phyloP scores from a whole-genome alignment of 345 rosid genomes.

The Turnera subulata region DNA sequence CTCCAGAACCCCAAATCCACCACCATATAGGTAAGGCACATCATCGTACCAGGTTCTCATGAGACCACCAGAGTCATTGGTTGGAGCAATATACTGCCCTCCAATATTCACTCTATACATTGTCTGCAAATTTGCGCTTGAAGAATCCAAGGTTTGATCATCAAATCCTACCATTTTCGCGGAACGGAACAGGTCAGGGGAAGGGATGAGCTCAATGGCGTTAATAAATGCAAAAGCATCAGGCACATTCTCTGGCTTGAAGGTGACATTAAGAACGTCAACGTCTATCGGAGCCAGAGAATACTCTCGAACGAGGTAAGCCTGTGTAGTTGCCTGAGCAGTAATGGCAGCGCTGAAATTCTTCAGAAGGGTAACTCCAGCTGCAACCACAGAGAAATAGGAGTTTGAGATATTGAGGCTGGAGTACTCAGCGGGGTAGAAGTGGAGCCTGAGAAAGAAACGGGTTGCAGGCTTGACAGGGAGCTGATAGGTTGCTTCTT shows the following conservation, averaged over 20 bases:
- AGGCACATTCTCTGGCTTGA: slow-evolving; percentile 47
- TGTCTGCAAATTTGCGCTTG: slow-evolving; percentile 38
- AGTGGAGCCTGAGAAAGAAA: slow-evolving; percentile 49
- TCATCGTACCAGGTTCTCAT: slow-evolving; percentile 75
- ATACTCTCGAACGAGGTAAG: slow-evolving; percentile 62
- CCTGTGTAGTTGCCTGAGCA: slow-evolving; percentile 63
- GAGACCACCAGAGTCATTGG: slow-evolving; percentile 52
- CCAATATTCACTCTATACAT: slow-evolving; percentile 71
- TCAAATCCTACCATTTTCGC: slow-evolving; percentile 49
- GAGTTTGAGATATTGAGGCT: slow-evolving; percentile 42
- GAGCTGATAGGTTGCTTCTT: slow-evolving; percentile 49
- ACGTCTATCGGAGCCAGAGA: slow-evolving; percentile 40
- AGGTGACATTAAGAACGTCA: slow-evolving; percentile 36
- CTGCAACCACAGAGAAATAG: slow-evolving; percentile 53
- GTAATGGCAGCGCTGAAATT: slow-evolving; percentile 75
- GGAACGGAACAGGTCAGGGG: slow-evolving; percentile 51
- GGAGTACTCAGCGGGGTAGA: slow-evolving; percentile 59
- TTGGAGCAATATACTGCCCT: slow-evolving; percentile 55
- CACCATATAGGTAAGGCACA: slow-evolving; percentile 49
- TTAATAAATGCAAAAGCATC: slow-evolving; percentile 60
- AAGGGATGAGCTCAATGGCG: slow-evolving; percentile 58
- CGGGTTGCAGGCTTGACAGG: slow-evolving; percentile 39
- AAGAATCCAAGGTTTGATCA: slow-evolving; percentile 33
- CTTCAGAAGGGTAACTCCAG: slow-evolving; percentile 46
- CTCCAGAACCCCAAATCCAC: slow-evolving; percentile 36